Percentiles rank a stretch among this genome's conserved stretches.
Evolutionary conservation across 495 filamentous ascomycete genomes (phyloP).

Genomic region (Sporormia fimetaria): DNA sequence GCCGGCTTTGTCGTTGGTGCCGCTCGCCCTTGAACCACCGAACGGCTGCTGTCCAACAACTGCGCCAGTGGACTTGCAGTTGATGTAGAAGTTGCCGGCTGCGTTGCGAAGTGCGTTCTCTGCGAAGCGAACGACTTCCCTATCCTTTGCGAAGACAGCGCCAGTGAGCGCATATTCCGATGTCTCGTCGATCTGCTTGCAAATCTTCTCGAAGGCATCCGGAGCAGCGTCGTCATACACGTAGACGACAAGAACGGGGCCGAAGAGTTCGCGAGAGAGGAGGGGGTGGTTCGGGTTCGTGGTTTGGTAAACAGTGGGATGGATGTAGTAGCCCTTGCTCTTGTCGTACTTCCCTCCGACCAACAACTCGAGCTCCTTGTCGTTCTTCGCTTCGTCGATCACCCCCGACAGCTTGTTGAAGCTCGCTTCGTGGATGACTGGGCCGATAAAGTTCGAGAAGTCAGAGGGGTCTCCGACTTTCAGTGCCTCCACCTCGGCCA

Average conservation of each 20-base stretch:
- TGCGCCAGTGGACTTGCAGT: conserved; percentile 34
- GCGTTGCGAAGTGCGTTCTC: conserved; percentile 33
- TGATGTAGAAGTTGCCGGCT: conserved; percentile 37
- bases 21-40: conserved; percentile 33
- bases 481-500: conserved; percentile 30
- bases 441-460: conserved; percentile 35
- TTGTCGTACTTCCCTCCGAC: conserved; percentile 50
- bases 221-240: conserved; percentile 45
- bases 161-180: conserved; percentile 35
- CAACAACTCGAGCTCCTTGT: conserved; percentile 49
- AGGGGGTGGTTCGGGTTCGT: conserved; percentile 53
- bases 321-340: conserved; percentile 52
- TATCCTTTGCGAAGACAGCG: conserved; percentile 33
- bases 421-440: conserved; percentile 34
- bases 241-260: conserved; percentile 49
- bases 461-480: conserved; percentile 32
- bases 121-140: conserved; percentile 29
- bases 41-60: conserved; percentile 37
- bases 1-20: conserved; percentile 38
- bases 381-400: conserved; percentile 53
- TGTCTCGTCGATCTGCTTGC: conserved; percentile 30
- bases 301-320: conserved; percentile 56
- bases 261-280: conserved; percentile 53
- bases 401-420: conserved; percentile 33
- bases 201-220: conserved; percentile 27